Percentiles rank a stretch among this genome's conserved stretches.
Evolutionary conservation across 2,329 filamentous ascomycete genomes (phyloP).

Genomic region (Hirsutella minnesotensis): DNA sequence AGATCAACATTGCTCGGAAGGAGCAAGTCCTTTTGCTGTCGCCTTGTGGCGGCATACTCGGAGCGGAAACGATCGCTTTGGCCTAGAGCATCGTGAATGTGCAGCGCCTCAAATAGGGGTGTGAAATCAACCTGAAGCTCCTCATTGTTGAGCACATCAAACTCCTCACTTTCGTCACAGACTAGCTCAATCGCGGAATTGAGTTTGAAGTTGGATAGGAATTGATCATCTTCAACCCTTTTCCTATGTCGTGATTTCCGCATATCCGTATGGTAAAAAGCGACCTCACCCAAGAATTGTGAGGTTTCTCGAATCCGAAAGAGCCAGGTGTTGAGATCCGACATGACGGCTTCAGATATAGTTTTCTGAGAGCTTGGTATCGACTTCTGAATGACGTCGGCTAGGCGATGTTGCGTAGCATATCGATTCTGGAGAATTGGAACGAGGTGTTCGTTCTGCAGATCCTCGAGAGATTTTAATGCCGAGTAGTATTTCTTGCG

Average conservation of each 20-base stretch:
- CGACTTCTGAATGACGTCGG: constrained; percentile 90
- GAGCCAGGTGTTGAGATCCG: constrained; percentile 91
- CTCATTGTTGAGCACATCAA: constrained; percentile 90
- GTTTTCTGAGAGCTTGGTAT: constrained; percentile 85
- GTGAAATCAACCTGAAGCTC: constrained; percentile 91
- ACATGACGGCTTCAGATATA: constrained; percentile 95
- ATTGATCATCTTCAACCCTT: constrained; percentile 62
- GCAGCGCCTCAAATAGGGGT: constrained; percentile 85
- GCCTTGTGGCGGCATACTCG: constrained; percentile 84
- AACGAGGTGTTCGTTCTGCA: constrained; percentile 86
- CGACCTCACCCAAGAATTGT: constrained; percentile 89
- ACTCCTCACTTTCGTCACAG: constrained; percentile 89
- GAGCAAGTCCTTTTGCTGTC: constrained; percentile 83
- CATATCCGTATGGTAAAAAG: constrained; percentile 91
- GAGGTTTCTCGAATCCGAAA: constrained; percentile 92
- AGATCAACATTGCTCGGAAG: constrained; percentile 67
- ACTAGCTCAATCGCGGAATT: constrained; percentile 95
- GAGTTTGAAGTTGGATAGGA: constrained; percentile 72
- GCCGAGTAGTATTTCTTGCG: constrained; percentile 96
- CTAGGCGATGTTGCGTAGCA: constrained; percentile 87
- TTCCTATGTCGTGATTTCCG: constrained; percentile 74
- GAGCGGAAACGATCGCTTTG: constrained; percentile 83
- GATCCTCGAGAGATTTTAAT: constrained; percentile 82
- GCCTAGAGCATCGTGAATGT: constrained; percentile 90
- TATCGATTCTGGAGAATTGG: constrained; percentile 66